Evolutionary conservation across 2,329 filamentous ascomycete species (phyloP), one percentile per base, ranked within the genome.

Genomic region (Teratosphaeria pseudoeucalypti): DNA sequence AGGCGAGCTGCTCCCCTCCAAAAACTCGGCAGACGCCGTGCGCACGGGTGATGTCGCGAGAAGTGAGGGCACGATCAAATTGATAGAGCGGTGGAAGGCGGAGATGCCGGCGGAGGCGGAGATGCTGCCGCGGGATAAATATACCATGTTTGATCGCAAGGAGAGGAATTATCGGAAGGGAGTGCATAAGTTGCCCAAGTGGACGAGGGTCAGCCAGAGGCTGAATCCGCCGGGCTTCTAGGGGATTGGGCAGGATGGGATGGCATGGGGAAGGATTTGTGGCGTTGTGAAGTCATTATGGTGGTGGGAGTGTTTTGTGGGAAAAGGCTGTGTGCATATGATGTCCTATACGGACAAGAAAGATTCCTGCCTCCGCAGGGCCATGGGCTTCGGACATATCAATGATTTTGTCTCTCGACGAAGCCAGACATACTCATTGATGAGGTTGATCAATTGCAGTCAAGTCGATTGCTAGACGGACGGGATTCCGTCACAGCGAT

Each of bases 101-200:
- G 90, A 96, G 76, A 99, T 99, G 94, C 94, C 94, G 26, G 88
- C 85, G 29, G 94, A 99, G 81, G 82, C 85, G 70, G 91, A 97
- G 81, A 99, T 99, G 94, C 74, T 95, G 74, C 88, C 94, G 54
- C 88, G 85, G 76, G 94, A 99, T 78, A 99, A 99, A 78, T 99
- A 99, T 78, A 96, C 90, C 32, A 88, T 99, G 70, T 99, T 97
- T 76, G 92, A 96, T 76, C 86, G 92, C 68, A 96, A 97, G 77
- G 91, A 89, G 74, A 95, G 92, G 85, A 86, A 84, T 69, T 99
- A 97, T 75, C 82, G 94, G 73, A 99, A 99, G 84, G 90, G 91
- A 59, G 92, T 99, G 74, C 92, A 97, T 78, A 97, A 77, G 63
- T 62, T 78, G 65, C 76, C 76, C 6, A 78, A 97, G 78, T 97